phyloP scores from a whole-genome alignment of 2,329 filamentous ascomycete genomes.

The Pseudogymnoascus sp. region DNA sequence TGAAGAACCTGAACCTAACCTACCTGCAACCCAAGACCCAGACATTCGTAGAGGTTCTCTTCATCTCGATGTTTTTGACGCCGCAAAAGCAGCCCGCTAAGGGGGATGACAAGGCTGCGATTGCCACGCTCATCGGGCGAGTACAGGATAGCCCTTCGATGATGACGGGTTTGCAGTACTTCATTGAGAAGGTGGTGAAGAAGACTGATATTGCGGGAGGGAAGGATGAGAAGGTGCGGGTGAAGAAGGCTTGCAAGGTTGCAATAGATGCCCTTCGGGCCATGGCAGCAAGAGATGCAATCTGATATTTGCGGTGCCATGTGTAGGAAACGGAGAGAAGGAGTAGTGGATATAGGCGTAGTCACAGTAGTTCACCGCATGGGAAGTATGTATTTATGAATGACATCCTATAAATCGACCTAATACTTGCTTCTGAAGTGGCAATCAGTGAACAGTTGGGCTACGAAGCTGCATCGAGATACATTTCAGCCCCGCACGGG shows the following conservation, averaged over 20 bases:
- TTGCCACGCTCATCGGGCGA: constrained; percentile 60
- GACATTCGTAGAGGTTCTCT: constrained; percentile 70
- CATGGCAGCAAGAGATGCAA: constrained; percentile 19
- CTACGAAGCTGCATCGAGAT: too few species aligned
- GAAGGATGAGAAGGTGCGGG: constrained; percentile 40
- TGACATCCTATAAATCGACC: background rate
- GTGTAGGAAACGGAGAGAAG: background rate
- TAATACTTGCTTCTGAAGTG: background rate
- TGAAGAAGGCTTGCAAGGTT: constrained; percentile 41
- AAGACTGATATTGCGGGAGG: constrained; percentile 51
- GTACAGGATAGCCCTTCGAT: constrained; percentile 59
- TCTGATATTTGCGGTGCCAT: background rate
- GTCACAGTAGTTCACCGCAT: background rate
- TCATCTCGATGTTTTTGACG: constrained; percentile 67
- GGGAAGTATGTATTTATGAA: background rate
- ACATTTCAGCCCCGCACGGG: background rate
- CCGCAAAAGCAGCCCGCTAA: constrained; percentile 45
- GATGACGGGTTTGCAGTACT: constrained; percentile 68
- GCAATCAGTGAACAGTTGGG: background rate
- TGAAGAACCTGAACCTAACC: constrained; percentile 69
- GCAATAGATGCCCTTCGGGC: constrained; percentile 31
- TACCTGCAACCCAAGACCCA: constrained; percentile 70
- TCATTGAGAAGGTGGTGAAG: constrained; percentile 66
- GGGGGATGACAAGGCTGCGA: constrained; percentile 44
- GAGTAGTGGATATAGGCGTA: background rate